Base-by-base conservation (phyloP, 345 rosid species). In the Arabis hirsuta region DNA sequence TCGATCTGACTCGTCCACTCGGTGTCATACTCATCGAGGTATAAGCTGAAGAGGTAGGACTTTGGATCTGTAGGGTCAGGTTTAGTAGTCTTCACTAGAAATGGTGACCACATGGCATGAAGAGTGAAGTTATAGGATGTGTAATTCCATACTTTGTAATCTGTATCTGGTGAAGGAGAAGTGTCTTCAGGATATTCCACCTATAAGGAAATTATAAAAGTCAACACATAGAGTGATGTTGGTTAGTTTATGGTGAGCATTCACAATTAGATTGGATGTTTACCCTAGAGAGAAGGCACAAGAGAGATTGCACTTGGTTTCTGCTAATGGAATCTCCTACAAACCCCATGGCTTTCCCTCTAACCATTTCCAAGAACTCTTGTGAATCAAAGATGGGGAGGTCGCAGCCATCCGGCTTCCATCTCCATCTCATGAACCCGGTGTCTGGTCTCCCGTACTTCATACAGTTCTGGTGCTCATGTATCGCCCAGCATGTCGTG, bases 251-350 rank as follows among this genome's bases (percentile, higher is more conserved):
- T 39, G 57, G 36, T 45, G 69, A 51, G 29, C 56, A 66, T 13
- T 59, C 61, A 29, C 43, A 16, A 39, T 34, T 22, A 63, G 51
- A 7, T 36, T 55, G 5, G 44, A n/a, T 11, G 1, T 80, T 20
- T 88, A 93, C 98, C 84, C 82, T 81, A 2, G 98, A 90, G 19
- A 93, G 86, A 47, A 93, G 92, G 82, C 97, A 93, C 20, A 93
- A 86, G 80, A 93, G 77, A 72, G 98, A 90, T 63, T 93, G 96
- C 84, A 87, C 86, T 70, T 93, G 97, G 79, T 93, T 93, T 79
- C 94, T 84, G 2, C 85, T 88, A 1, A 93, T 84, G 34, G 98
- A 90, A 48, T 93, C 98, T 4, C 98, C 97, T 13, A 90, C 94
- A 65, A 93, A 89, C 2, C 92, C 94, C 84, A 93, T 44, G 3